Conservation (phyloP, 345 rosid species). For the Microthlaspi erraticum region DNA sequence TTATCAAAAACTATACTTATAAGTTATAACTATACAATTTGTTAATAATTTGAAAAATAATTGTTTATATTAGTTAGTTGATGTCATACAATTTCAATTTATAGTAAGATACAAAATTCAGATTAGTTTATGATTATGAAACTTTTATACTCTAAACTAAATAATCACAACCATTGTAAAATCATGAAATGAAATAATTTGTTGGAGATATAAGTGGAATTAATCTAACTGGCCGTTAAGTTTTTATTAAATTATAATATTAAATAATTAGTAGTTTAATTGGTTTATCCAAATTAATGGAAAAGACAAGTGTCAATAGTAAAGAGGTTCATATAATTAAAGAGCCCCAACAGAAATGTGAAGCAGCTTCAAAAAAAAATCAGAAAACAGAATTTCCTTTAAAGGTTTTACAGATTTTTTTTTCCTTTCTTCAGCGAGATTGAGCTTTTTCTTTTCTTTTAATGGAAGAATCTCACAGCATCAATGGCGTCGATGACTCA, state of each 20-base stretch:
- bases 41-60: too few relatives aligned
- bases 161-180: background rate
- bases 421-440: constrained; percentile 19
- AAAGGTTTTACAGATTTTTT: background rate
- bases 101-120: background rate
- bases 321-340: constrained; percentile 11
- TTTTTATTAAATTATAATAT: constrained; percentile 20
- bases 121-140: background rate
- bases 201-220: constrained; percentile 34
- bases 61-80: background rate
- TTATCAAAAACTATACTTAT: too few relatives aligned
- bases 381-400: constrained; percentile 10
- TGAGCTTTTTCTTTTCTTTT: background rate
- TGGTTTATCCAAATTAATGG: constrained; percentile 33
- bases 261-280: background rate
- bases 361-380: constrained; percentile 14
- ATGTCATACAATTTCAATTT: too few relatives aligned
- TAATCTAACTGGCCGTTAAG: constrained; percentile 34
- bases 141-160: background rate
- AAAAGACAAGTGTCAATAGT: constrained; percentile 41
- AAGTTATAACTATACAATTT: too few relatives aligned
- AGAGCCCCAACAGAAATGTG: constrained; percentile 29
- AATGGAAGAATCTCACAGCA: constrained; percentile 50
- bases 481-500: constrained; percentile 64
- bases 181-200: constrained; percentile 12